Evolutionary conservation across 768 basidiomycete species (phyloP).

Genomic region (Mycena rosella): DNA sequence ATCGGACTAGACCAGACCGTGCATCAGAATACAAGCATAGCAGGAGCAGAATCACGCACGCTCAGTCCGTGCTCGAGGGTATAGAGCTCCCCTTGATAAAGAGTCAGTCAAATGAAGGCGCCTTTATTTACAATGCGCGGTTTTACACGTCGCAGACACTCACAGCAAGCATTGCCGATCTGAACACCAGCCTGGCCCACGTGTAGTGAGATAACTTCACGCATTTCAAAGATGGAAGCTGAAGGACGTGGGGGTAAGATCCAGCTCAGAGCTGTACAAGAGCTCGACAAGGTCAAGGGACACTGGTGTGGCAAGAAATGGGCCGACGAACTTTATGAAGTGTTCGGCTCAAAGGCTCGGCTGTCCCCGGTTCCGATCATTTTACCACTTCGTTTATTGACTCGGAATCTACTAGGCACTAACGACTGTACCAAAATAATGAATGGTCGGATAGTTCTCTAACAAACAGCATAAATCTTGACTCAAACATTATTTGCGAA

Average conservation of each 20-base stretch:
- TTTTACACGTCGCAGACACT: conserved; percentile 56
- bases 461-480: too few species aligned
- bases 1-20: conserved; percentile 77
- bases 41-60: conserved; percentile 61
- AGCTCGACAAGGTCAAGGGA: neutral
- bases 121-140: conserved; percentile 36
- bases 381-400: too few species aligned
- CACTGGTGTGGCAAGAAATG: neutral
- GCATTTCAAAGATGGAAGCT: conserved; percentile 62
- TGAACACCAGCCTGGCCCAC: conserved; percentile 99
- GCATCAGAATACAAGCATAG: conserved; percentile 36
- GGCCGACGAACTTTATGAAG: neutral
- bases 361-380: too few species aligned
- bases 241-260: neutral
- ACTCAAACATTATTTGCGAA: too few species aligned
- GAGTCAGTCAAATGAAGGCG: conserved; percentile 53
- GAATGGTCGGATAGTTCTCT: neutral
- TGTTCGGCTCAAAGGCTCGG: too few species aligned
- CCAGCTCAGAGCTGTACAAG: neutral
- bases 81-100: conserved; percentile 91
- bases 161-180: conserved; percentile 99
- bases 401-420: too few species aligned
- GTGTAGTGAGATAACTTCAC: conserved; percentile 98
- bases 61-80: conserved; percentile 98
- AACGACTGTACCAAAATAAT: neutral